phyloP scores from a whole-genome alignment of 192 early-diverging fungal genomes.

The Podochytrium sp. region DNA sequence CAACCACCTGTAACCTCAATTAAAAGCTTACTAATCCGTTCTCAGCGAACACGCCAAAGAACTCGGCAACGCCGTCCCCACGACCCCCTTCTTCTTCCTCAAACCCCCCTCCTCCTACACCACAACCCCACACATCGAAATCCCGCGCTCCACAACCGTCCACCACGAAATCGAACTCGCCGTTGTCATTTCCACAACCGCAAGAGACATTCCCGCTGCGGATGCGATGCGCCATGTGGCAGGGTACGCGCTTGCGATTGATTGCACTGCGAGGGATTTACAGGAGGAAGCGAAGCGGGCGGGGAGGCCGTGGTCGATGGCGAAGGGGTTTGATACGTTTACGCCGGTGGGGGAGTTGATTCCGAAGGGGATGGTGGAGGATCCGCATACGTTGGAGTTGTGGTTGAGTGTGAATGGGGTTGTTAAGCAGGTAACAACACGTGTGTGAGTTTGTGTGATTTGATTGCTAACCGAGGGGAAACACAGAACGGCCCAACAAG shows the following conservation, averaged over 20 bases:
- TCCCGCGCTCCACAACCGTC: conserved; percentile 76
- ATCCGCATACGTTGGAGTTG: conserved; percentile 76
- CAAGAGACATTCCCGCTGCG: conserved; percentile 68
- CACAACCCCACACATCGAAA: conserved; percentile 67
- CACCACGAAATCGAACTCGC: conserved; percentile 96
- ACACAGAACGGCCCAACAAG: conserved; percentile 81
- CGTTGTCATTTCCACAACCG: conserved; percentile 83
- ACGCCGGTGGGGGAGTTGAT: conserved; percentile 85
- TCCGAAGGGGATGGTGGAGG: conserved; percentile 63
- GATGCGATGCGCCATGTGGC: conserved; percentile 67
- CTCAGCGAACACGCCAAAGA: conserved; percentile 90
- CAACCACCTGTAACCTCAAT: background rate
- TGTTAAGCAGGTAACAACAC: conserved; percentile 50
- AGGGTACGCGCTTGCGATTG: conserved; percentile 86
- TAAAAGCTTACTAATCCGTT: background rate
- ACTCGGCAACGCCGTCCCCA: conserved; percentile 89
- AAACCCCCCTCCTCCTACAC: conserved; percentile 82
- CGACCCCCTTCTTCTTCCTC: conserved; percentile 87
- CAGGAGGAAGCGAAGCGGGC: conserved; percentile 83
- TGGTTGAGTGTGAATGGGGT: conserved; percentile 78
- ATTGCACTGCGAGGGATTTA: conserved; percentile 90
- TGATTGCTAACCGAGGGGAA: background rate
- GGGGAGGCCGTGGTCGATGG: conserved; percentile 86
- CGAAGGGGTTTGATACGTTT: conserved; percentile 96
- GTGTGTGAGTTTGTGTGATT: too few species aligned